phyloP scores from a whole-genome alignment of 2,329 filamentous ascomycete genomes.

The Fusarium sp. region DNA sequence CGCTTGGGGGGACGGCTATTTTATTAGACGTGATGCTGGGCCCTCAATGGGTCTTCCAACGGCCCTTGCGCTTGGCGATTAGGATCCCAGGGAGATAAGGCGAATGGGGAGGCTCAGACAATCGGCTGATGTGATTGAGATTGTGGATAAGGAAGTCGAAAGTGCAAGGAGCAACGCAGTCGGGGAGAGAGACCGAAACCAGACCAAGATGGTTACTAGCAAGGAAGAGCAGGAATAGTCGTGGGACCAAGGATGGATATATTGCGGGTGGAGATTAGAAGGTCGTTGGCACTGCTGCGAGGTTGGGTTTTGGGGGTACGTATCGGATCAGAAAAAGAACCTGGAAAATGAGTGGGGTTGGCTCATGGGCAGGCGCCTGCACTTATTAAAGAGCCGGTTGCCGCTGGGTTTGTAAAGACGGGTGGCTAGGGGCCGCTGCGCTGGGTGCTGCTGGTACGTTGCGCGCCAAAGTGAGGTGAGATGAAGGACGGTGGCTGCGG shows the following conservation, averaged over 20 bases:
- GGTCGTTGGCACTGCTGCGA: slow-evolving; percentile 37
- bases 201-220: slow-evolving; percentile 42
- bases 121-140: slow-evolving; percentile 43
- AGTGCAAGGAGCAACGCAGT: slow-evolving; percentile 36
- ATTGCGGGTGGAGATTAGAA: slow-evolving; percentile 44
- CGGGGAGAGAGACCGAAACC: slow-evolving; percentile 34
- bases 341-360: slow-evolving; percentile 30
- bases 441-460: slow-evolving; percentile 13
- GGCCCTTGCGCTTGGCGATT: slow-evolving; percentile 36
- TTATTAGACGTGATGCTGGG: slow-evolving; percentile 45
- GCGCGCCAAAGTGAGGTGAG: slow-evolving; percentile 18
- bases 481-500: slow-evolving; percentile 13
- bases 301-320: slow-evolving; percentile 42
- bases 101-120: slow-evolving; percentile 37
- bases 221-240: slow-evolving; percentile 41
- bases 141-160: slow-evolving; percentile 29
- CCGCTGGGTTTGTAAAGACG: slow-evolving; percentile 15
- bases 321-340: slow-evolving; percentile 30
- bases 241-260: slow-evolving; percentile 40
- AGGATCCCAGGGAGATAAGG: slow-evolving; percentile 42
- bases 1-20: slow-evolving; percentile 46
- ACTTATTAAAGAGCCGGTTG: slow-evolving; percentile 23
- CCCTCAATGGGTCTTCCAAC: slow-evolving; percentile 33
- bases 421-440: slow-evolving; percentile 23
- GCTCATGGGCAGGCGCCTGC: slow-evolving; percentile 28